Percentiles rank a stretch among this genome's conserved stretches.
These are phyloP conservation scores for Ogataea naganishii DNA, from an alignment of 805 yeast species.

Conservation along the genomic window DNA sequence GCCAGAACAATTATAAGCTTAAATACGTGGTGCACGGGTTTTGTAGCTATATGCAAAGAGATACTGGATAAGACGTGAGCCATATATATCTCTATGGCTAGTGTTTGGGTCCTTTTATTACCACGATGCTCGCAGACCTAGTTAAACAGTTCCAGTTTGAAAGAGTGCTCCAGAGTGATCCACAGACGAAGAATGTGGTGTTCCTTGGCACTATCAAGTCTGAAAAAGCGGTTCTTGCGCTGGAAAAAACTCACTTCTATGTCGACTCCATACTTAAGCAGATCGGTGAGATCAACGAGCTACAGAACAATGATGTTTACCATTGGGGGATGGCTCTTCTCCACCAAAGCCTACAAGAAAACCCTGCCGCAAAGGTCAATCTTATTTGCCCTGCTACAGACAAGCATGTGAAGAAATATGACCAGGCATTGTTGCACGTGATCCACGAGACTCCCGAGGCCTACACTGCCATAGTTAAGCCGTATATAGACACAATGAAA, in stretches of 20 bases:
- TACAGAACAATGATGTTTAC: conserved; percentile 76
- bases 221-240: conserved; percentile 55
- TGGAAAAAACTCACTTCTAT: conserved; percentile 66
- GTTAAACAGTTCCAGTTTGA: conserved; percentile 34
- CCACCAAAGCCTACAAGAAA: conserved; percentile 31
- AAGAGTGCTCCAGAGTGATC: conserved; percentile 45
- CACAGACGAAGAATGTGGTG: conserved; percentile 58
- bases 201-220: conserved; percentile 59
- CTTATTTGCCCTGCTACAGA: conserved; percentile 85
- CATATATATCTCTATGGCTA: too few species aligned
- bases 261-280: conserved; percentile 12
- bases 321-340: conserved; percentile 60
- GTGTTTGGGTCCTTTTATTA: too few species aligned
- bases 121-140: conserved; percentile 21
- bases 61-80: too few species aligned
- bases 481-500: conserved; percentile 68
- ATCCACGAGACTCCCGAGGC: conserved; percentile 75
- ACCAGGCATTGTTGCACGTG: conserved; percentile 49
- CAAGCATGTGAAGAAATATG: conserved; percentile 71
- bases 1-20: too few species aligned
- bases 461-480: conserved; percentile 54
- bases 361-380: conserved; percentile 63
- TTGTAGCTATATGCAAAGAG: too few species aligned
- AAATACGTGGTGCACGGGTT: too few species aligned
- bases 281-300: conserved; percentile 21